Evolutionary conservation across 441 rosid species (phyloP), one percentile per base, ranked within the genome.

Genomic region (Populus tomentosa): DNA sequence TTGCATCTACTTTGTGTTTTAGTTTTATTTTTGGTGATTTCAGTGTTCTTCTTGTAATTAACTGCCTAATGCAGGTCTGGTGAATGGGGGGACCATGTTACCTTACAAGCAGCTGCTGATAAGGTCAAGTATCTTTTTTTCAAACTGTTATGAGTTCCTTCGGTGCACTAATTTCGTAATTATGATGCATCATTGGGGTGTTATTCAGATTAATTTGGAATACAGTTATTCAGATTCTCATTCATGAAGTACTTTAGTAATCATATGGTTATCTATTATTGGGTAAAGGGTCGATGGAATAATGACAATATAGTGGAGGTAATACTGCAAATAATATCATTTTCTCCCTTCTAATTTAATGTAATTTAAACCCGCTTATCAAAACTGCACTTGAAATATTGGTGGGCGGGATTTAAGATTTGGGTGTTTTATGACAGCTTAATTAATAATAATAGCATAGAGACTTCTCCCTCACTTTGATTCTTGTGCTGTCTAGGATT

Each of bases 41-140:
- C 16, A 28, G 36, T 16, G 67, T 80, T 69, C 74, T 38, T 69
- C 68, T 63, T 77, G 59, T 75, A 77, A 83, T 66, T 77, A 64
- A 21, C 42, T 72, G 78, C 59, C 74, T 85, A 75, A 59, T 85
- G 84, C 86, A 93, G 99, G 82, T 78, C 86, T 83, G 99, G 97
- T 75, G 98, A 95, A 82, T 95, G 97, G 98, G 99, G 97, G 35
- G 99, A 95, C 82, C 99, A 95, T 83, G 83, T 95, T 38, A 95
- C 97, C 59, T 83, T 95, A 78, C 99, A 95, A 89, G 97, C 99
- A 64, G 99, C 98, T 70, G 98, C 99, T 64, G 99, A 95, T 83
- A 93, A 89, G 93, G 99, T 93, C 33, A 69, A 71, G 33, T 75
- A 67, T 83, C 70, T 80, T 65, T 71, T 77, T 28, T 38, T 73